Evolutionary conservation across 192 early-diverging fungal species (phyloP).

Genomic region (Backusella liffmaniae): DNA sequence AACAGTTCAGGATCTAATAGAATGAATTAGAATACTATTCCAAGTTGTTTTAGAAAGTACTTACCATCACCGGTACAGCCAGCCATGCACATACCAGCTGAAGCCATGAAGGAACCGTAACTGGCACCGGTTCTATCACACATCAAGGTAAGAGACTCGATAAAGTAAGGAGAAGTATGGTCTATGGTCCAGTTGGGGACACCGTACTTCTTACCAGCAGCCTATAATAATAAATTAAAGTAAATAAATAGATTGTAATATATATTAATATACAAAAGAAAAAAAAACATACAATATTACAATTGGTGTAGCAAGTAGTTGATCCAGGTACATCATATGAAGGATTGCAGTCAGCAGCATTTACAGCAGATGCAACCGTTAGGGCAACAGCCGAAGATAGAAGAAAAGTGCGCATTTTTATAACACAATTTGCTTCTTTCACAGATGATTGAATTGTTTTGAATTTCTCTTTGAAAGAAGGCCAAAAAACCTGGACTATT

Average conservation of each 20-base stretch:
- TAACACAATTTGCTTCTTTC: not conserved
- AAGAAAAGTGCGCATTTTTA: not conserved
- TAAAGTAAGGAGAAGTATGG: slow-evolving; percentile 18
- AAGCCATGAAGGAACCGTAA: slow-evolving; percentile 21
- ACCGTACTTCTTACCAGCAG: slow-evolving; percentile 15
- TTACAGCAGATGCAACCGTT: not conserved
- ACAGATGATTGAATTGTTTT: not conserved
- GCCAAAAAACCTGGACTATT: not conserved
- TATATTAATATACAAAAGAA: not conserved
- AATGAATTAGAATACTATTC: not conserved
- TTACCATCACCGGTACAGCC: slow-evolving; percentile 15
- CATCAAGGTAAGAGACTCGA: slow-evolving; percentile 20
- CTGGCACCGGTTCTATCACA: slow-evolving; percentile 24
- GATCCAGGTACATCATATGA: slow-evolving; percentile 1
- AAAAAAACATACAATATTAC: not conserved
- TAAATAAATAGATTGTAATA: not conserved
- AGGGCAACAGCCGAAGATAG: not conserved
- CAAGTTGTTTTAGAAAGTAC: not conserved
- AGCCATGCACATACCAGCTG: slow-evolving; percentile 24
- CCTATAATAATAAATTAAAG: not conserved
- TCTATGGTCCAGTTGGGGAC: slow-evolving; percentile 19
- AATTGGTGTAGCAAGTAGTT: not conserved
- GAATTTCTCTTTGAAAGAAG: not conserved
- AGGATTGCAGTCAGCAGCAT: slow-evolving; percentile 6
- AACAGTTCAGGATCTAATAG: not conserved